Conservation (phyloP, 805 yeast genomes). For the Wickerhamomyces canadensis region DNA sequence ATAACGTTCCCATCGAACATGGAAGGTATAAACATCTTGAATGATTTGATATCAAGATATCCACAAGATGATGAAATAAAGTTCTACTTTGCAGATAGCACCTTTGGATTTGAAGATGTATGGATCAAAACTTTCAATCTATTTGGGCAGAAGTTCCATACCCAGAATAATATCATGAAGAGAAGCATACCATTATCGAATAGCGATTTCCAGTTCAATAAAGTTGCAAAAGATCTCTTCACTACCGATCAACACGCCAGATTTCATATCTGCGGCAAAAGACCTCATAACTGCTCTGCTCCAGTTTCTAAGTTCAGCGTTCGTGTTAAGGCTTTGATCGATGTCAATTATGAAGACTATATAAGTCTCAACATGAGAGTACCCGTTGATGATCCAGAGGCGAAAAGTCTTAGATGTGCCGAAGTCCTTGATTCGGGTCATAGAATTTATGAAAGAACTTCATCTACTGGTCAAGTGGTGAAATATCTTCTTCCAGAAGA, state of each 20-base stretch:
- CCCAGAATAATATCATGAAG: constrained; percentile 21
- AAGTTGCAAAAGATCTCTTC: neutral
- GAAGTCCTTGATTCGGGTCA: constrained; percentile 15
- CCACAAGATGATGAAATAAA: constrained; percentile 31
- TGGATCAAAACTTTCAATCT: constrained; percentile 34
- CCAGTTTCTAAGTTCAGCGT: constrained; percentile 17
- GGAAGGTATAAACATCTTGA: constrained; percentile 33
- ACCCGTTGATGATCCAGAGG: constrained; percentile 13
- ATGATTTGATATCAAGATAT: constrained; percentile 33
- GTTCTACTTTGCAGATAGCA: constrained; percentile 35
- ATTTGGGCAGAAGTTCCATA: constrained; percentile 26
- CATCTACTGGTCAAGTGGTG: neutral
- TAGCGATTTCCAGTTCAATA: constrained; percentile 1
- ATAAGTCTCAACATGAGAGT: constrained; percentile 4
- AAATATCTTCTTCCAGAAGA: constrained; percentile 27
- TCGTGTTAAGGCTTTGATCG: constrained; percentile 31
- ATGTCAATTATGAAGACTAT: constrained; percentile 23
- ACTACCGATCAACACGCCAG: constrained; percentile 2
- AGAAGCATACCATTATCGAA: constrained; percentile 17
- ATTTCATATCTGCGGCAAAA: constrained; percentile 15
- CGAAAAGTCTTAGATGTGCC: constrained; percentile 14
- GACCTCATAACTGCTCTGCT: constrained; percentile 1
- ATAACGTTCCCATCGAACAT: constrained; percentile 37
- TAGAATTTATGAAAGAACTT: constrained; percentile 19
- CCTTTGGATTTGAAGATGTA: constrained; percentile 49